phyloP scores from a whole-genome alignment of 148 eudicot species.

The Camellia sinensis region DNA sequence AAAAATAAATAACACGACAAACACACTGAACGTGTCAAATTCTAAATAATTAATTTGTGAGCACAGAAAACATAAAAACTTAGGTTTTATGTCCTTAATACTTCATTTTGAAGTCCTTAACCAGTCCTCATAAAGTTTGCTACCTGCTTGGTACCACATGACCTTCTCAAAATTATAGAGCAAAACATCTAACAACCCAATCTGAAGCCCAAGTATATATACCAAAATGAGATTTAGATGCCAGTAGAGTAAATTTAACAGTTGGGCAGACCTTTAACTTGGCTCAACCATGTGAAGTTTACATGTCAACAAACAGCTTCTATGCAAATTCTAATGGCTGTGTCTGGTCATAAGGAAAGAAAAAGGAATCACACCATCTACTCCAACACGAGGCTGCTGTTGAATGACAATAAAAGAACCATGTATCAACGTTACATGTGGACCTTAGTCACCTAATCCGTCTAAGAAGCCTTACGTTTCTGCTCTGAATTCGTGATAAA shows the following conservation, averaged over 20 bases:
- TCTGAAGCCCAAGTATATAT: background rate
- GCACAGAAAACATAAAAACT: background rate
- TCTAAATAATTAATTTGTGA: background rate
- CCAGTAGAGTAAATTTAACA: no score
- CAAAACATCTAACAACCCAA: background rate
- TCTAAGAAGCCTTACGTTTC: no score
- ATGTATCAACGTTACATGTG: no score
- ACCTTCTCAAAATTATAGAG: background rate
- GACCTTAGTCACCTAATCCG: no score
- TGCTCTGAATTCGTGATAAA: no score
- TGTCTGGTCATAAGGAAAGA: background rate
- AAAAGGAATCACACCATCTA: constrained; percentile 11
- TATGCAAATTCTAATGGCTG: constrained; percentile 7
- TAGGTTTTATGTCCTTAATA: background rate
- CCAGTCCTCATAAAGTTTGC: background rate
- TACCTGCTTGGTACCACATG: background rate
- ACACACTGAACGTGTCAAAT: background rate
- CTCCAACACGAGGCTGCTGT: background rate
- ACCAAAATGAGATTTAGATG: background rate
- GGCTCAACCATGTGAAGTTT: background rate
- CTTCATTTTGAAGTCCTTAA: background rate
- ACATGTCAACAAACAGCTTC: background rate
- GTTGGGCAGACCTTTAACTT: background rate
- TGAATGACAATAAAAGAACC: no score
- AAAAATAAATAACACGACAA: background rate